Base-by-base conservation (phyloP, 257 asterid species). In the Scutellaria galericulata region DNA sequence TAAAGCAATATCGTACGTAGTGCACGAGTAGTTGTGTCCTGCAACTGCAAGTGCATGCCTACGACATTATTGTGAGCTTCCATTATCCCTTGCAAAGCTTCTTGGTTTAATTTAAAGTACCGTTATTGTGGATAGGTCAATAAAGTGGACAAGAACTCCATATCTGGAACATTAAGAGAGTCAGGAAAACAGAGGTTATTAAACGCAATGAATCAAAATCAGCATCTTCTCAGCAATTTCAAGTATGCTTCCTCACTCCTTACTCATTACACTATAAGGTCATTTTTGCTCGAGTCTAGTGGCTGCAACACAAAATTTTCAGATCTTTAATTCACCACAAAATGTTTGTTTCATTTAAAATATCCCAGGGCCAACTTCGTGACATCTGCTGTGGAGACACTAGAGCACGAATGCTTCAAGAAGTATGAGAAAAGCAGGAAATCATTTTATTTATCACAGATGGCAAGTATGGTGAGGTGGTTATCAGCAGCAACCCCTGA, bases 401-500 rank as follows among this genome's bases (percentile, higher is more conserved):
- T 94, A 9, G 99, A 94, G 78, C 81, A 79, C 0, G 93, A 88
- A 66, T 91, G 97, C 86, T 88, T 79, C 68, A 74, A 64, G 72
- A 94, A 89, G 77, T 94, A 84, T 12, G 86, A 80, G 57, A 94
- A 83, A 74, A 81, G 85, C 22, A 91, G 97, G 55, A 94, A 94
- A 74, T 87, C 96, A 1, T 80, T 88, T 78, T 94, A 94, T 81
- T 81, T 88, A 75, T 94, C 98, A 13, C 93, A 88, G 86, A 73
- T 91, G 82, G 95, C 89, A 37, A 89, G 96, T 69, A 84, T 80
- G 2, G 81, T 82, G 58, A 83, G 99, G 80, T 91, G 97, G 98
- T 77, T 94, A 75, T 86, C 97, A 37, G 80, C 91, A 7, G 96
- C 90, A 12, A 84, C 73, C 65, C 75, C 83, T 3, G 82, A 50